Evolutionary conservation across 805 yeast genomes (phyloP).

Genomic region (Ogataea nonfermentans): DNA sequence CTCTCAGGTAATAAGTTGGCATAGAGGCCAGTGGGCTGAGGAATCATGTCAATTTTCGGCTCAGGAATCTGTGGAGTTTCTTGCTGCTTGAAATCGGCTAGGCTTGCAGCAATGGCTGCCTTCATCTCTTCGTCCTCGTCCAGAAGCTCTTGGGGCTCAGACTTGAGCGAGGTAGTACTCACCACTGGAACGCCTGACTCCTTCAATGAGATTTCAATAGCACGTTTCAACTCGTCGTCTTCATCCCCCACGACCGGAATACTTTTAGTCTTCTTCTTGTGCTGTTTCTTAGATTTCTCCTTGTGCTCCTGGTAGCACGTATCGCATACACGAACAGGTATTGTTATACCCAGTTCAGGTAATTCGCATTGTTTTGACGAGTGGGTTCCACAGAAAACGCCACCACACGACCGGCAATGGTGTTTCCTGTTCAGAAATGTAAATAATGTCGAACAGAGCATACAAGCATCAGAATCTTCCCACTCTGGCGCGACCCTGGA

Average conservation of each 20-base stretch:
- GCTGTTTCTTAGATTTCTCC: slow-evolving; percentile 28
- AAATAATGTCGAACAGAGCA: slow-evolving; percentile 84
- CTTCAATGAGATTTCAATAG: slow-evolving; percentile 73
- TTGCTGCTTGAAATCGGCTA: slow-evolving; percentile 59
- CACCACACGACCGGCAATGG: slow-evolving; percentile 97
- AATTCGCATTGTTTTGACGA: slow-evolving; percentile 71
- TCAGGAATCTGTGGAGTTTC: slow-evolving; percentile 1
- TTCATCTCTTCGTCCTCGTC: slow-evolving; percentile 86
- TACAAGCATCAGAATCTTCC: slow-evolving; percentile 93
- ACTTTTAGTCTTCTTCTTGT: slow-evolving; percentile 23
- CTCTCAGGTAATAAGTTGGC: slow-evolving; percentile 26
- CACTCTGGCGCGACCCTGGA: slow-evolving; percentile 95
- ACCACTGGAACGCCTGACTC: slow-evolving; percentile 39
- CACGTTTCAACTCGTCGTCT: slow-evolving; percentile 74
- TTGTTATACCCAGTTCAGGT: slow-evolving; percentile 81
- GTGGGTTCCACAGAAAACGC: slow-evolving; percentile 84
- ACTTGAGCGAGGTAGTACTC: slow-evolving; percentile 1
- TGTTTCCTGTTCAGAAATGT: slow-evolving; percentile 86
- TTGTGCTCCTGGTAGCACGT: slow-evolving; percentile 72
- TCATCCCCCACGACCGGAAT: slow-evolving; percentile 45
- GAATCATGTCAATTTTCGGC: slow-evolving; percentile 8
- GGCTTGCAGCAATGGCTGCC: slow-evolving; percentile 92
- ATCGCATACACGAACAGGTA: slow-evolving; percentile 92
- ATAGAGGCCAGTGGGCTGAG: slow-evolving; percentile 27
- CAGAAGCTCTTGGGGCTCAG: slow-evolving; percentile 31